Conservation (phyloP, 177 flowering plant genomes). For the Viscum album region DNA sequence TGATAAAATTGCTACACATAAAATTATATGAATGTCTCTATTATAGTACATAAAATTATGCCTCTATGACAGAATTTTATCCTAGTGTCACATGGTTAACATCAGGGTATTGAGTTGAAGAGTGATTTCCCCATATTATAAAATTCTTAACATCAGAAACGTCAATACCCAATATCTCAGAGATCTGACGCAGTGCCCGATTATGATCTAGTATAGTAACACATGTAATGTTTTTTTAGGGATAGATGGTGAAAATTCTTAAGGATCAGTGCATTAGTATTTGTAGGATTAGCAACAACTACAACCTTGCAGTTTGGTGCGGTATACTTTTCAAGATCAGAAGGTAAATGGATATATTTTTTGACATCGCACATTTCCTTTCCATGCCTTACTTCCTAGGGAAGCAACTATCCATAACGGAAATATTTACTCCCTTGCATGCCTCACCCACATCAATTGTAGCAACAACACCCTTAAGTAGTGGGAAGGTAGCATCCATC, state of each 20-base stretch:
- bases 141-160: conserved; percentile 90
- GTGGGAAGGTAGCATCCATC: conserved; percentile 91
- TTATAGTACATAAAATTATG: too few species aligned
- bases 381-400: conserved; percentile 98
- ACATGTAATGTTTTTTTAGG: conserved; percentile 76
- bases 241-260: conserved; percentile 87
- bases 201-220: conserved; percentile 90
- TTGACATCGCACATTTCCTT: conserved; percentile 89
- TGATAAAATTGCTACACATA: too few species aligned
- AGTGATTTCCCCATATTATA: conserved; percentile 96
- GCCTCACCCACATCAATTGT: conserved; percentile 91
- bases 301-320: conserved; percentile 88
- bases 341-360: conserved; percentile 84
- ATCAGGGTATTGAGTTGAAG: conserved; percentile 88
- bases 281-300: conserved; percentile 98
- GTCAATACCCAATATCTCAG: conserved; percentile 78
- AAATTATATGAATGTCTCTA: too few species aligned
- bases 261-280: conserved; percentile 83
- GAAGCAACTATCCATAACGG: conserved; percentile 94
- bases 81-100: conserved; percentile 85
- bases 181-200: conserved; percentile 95
- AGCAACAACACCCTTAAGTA: conserved; percentile 93
- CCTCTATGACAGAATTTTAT: too few species aligned
- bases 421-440: conserved; percentile 72
- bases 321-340: conserved; percentile 76